These are phyloP conservation scores for Ilex paraguariensis DNA, from an alignment of 305 asterid species.

Conservation along the genomic window DNA sequence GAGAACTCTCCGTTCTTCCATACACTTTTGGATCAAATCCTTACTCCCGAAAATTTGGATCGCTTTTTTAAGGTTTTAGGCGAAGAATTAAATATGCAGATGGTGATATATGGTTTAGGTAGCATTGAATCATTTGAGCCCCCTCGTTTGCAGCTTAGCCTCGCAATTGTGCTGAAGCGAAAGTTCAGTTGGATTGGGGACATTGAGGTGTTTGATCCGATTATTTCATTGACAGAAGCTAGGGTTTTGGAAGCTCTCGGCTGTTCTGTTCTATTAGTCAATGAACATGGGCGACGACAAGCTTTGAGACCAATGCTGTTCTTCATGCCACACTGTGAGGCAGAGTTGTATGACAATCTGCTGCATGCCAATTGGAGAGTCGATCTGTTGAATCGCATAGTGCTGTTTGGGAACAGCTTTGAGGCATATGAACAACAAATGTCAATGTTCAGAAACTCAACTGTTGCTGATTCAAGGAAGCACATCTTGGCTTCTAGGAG, in stretches of 20 bases:
- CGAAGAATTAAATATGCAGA: constrained; percentile 47
- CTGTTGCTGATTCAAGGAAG: constrained; percentile 31
- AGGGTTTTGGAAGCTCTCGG: constrained; percentile 65
- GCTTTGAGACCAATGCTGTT: constrained; percentile 55
- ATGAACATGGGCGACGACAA: constrained; percentile 70
- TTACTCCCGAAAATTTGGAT: constrained; percentile 30
- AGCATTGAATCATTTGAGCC: constrained; percentile 65
- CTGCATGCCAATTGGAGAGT: constrained; percentile 60
- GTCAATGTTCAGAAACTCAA: constrained; percentile 24
- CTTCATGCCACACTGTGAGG: constrained; percentile 94
- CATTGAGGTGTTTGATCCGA: constrained; percentile 73
- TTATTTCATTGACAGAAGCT: constrained; percentile 61
- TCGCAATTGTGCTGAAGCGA: constrained; percentile 66
- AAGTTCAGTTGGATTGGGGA: constrained; percentile 74
- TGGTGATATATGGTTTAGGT: constrained; percentile 87
- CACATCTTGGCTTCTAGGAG: constrained; percentile 32
- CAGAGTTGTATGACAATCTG: constrained; percentile 65
- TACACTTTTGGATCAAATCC: constrained; percentile 41
- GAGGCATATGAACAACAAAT: constrained; percentile 42
- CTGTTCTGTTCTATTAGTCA: constrained; percentile 59
- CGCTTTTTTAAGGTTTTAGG: constrained; percentile 41
- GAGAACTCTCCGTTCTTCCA: constrained; percentile 41
- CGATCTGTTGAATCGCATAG: constrained; percentile 30
- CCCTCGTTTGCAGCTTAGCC: constrained; percentile 70
- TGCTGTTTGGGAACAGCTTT: constrained; percentile 76